Evolutionary conservation across 352 stramenopile genomes (phyloP).

Genomic region (Phytophthora rubi): DNA sequence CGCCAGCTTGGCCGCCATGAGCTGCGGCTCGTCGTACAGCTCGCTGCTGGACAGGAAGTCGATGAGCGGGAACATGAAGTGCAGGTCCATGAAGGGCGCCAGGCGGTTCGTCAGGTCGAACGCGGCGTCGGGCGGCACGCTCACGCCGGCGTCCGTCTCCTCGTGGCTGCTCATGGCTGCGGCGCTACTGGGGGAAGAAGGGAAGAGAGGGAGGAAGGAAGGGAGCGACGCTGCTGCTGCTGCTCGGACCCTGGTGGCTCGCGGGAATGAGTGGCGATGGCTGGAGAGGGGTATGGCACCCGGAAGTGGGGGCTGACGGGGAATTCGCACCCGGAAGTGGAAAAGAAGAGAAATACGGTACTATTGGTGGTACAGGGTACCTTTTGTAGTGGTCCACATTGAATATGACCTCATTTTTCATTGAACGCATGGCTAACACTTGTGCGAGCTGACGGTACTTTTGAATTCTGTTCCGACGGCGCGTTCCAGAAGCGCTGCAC

Average conservation of each 20-base stretch:
- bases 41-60: conserved; percentile 93
- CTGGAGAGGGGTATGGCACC: neutral
- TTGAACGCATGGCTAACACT: neutral
- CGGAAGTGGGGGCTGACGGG: neutral
- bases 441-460: conserved; percentile 5
- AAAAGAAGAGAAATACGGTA: neutral
- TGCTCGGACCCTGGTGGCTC: conserved; percentile 19
- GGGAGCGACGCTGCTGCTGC: neutral
- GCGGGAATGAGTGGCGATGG: conserved; percentile 52
- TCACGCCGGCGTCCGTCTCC: conserved; percentile 51
- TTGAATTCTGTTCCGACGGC: conserved; percentile 1
- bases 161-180: conserved; percentile 48
- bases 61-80: conserved; percentile 98
- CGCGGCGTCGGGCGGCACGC: conserved; percentile 66
- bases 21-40: conserved; percentile 92
- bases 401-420: neutral
- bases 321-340: neutral
- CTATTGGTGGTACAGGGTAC: neutral
- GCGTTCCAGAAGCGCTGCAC: conserved; percentile 47
- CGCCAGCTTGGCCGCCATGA: conserved; percentile 91
- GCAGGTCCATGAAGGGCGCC: conserved; percentile 95
- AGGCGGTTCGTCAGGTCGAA: conserved; percentile 96
- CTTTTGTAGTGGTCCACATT: neutral
- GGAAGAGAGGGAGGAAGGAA: neutral
- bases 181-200: neutral